Conservation (phyloP, 441 rosid species). For the Arabidopsis hybrid region DNA sequence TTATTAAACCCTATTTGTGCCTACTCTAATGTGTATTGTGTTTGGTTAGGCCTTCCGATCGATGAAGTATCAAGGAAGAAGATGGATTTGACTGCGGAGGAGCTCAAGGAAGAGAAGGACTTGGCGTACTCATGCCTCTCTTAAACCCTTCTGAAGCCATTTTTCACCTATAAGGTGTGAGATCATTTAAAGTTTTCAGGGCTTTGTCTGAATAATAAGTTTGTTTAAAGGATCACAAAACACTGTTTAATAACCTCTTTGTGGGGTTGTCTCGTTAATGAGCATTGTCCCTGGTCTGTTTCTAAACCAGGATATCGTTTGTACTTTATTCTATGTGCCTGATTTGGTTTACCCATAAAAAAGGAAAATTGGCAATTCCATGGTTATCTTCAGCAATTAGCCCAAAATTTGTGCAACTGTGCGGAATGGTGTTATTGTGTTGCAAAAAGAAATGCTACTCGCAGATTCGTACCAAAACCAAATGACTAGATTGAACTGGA, state of each 20-base stretch:
- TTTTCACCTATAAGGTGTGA: conserved; percentile 8
- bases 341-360: conserved; percentile 17
- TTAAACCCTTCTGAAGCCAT: conserved; percentile 38
- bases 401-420: no score
- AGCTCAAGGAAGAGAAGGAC: conserved; percentile 85
- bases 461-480: neutral
- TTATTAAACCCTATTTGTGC: neutral
- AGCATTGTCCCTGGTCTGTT: conserved; percentile 31
- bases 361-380: neutral
- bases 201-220: conserved; percentile 40
- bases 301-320: conserved; percentile 28
- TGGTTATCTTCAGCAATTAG: neutral
- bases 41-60: conserved; percentile 62
- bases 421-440: no score
- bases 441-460: neutral
- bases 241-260: conserved; percentile 16
- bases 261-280: conserved; percentile 9
- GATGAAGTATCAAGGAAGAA: conserved; percentile 93
- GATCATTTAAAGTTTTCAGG: conserved; percentile 31
- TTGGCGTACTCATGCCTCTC: conserved; percentile 93
- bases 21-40: conserved; percentile 16
- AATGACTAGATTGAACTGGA: neutral
- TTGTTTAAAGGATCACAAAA: conserved; percentile 28
- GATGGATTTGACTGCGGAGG: conserved; percentile 81
- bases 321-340: neutral